Evolutionary conservation across 2,329 filamentous ascomycete species (phyloP), one percentile per base, ranked within the genome.

Genomic region (Talaromyces atroroseus): DNA sequence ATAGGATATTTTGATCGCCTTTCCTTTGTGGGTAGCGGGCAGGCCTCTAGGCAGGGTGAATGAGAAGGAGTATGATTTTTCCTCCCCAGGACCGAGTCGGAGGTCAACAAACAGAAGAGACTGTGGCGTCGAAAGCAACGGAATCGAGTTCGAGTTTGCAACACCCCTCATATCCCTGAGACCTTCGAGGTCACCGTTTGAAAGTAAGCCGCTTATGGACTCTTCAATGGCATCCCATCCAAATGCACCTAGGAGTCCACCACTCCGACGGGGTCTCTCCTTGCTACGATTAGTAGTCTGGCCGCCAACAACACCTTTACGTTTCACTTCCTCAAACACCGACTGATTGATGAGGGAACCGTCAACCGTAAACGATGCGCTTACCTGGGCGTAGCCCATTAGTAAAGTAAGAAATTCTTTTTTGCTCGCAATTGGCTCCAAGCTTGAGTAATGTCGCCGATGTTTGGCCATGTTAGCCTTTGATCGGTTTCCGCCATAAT

Each of bases 341-440:
- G 85, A 85, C 40, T 95, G 85, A 65, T 95, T 92, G 58, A 99
- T 85, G 21, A 99, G 76, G 1, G 94, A 96, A 0, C 91, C 91
- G 67, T 99, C 94, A 6, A 99, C 76, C 0, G 86, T 90, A 64
- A 99, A 99, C 0, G 89, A 92, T 3, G 94, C 94, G 71, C 90
- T 89, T 2, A 97, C 84, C 65, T 99, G 94, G 2, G 90, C 92
- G 72, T 95, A 99, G 0, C 92, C 94, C 94, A 99, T 99, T 85
- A 99, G 95, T 54, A 99, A 76, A 1, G 87, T 86, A 69, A 97
- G 92, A 53, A 61, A 63, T 46, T 66, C 64, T 18, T 60, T 53
- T 7, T 58, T 29, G 26, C 59, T 65, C 12, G 58, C 60, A 47
- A 54, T 60, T 20, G 68, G 54, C 60, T 71, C 59, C 46, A 76